Base-by-base conservation (phyloP, 2,329 filamentous ascomycete genomes). In the Colletotrichum abscissum region DNA sequence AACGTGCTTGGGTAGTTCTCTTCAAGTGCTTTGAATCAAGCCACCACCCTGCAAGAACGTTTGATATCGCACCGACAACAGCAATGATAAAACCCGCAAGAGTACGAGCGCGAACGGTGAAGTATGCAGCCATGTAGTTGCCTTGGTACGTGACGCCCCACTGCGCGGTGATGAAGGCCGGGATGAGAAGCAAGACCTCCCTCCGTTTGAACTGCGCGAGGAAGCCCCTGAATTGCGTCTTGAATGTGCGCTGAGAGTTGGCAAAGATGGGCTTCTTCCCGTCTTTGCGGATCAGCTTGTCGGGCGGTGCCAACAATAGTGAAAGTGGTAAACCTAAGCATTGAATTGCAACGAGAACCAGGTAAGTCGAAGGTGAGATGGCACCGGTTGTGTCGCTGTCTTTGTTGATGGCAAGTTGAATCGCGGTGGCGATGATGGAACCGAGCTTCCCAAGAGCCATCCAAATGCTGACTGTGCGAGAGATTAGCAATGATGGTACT, bases 371-470 rank as follows among this genome's bases (percentile, higher is more conserved):
- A 70, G 86, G 86, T 0, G 82, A 81, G 7, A 87, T 85, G 63
- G 86, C 85, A 19, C 86, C 86, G 33, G 80, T 77, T 14, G 83
- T 76, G 19, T 82, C 81, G 22, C 82, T 80, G 11, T 83, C 81
- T 67, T 84, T 82, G 62, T 88, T 89, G 14, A 89, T 81, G 0
- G 83, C 86, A 0, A 89, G 82, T 28, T 87, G 85, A 35, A 89
- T 87, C 0, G 87, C 85, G 2, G 85, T 83, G 3, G 87, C 87
- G 56, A 89, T 86, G 30, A 89, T 82, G 64, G 88, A 87, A 2
- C 87, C 87, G 5, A 88, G 82, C 68, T 88, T 86, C 5, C 86
- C 83, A 4, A 89, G 83, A 3, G 86, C 85, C 8, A 89, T 84
- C 87, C 87, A 89, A 35, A 88, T 88, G 4, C 86, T 86, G 1